Evolutionary conservation across 345 rosid species (phyloP).

Genomic region (Citrus australasica): DNA sequence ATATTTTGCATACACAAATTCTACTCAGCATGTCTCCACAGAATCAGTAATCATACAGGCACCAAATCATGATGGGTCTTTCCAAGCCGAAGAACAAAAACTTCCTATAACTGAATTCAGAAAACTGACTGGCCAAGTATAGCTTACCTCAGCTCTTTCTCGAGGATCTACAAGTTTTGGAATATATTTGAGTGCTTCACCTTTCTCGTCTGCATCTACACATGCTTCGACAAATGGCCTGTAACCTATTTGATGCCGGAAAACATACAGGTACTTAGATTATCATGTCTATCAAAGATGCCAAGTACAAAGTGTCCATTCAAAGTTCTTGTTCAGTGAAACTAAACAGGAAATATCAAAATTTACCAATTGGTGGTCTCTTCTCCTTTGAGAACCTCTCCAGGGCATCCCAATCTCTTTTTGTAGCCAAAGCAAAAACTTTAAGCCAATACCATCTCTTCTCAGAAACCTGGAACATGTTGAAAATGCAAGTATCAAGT

Average conservation of each 20-base stretch:
- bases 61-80: background rate
- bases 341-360: background rate
- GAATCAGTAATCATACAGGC: background rate
- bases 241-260: constrained; percentile 49
- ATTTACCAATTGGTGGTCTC: constrained; percentile 83
- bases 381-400: constrained; percentile 96
- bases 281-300: background rate
- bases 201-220: constrained; percentile 81
- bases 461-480: constrained; percentile 64
- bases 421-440: constrained; percentile 86
- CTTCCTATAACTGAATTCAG: background rate
- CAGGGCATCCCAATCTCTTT: constrained; percentile 86
- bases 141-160: constrained; percentile 87
- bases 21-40: background rate
- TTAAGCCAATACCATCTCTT: constrained; percentile 98
- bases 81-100: background rate
- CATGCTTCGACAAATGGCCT: constrained; percentile 98
- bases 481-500: background rate
- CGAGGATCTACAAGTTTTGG: constrained; percentile 85
- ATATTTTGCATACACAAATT: background rate
- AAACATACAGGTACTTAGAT: background rate
- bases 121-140: background rate
- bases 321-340: background rate
- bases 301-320: background rate
- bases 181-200: constrained; percentile 87